Base-by-base conservation (phyloP, 768 basidiomycete species). In the Pulveroboletus sp. region DNA sequence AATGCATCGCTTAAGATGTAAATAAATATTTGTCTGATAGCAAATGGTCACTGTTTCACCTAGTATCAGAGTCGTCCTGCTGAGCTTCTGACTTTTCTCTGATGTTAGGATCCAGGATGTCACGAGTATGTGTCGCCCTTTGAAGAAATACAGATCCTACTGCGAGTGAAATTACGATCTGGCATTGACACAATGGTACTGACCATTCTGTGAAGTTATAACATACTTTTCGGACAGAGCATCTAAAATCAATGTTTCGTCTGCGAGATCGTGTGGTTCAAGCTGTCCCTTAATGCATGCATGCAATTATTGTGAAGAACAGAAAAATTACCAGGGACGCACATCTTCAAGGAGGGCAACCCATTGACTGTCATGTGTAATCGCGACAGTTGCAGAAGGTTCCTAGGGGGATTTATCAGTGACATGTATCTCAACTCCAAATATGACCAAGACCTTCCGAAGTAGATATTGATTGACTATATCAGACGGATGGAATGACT, bases 321-420 rank as follows among this genome's bases (percentile, higher is more conserved):
- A 34, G n/a, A 24, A n/a, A n/a, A n/a, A 39, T 2, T 14, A 16
- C n/a, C 4, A 20, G 34, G 35, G 27, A 42, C 34, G 3, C 20
- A 44, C 49, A 4, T 38, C 44, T 32, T 50, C 23, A 12, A 50
- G 43, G 8, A 50, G 31, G 17, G 31, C 29, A 20, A 16, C 19
- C 49, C 49, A 50, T 11, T 50, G 49, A 39, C 37, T 50, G 9
- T 50, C 49, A 19, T 50, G 43, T 24, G 49, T 44, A 5, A 50
- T 33, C 3, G 43, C 43, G 4, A 50, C 38, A 5, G 38, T 40
- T 5, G 49, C 42, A n/a, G 43, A 50, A 25, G 37, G 31, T 7
- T 33, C 32, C 46, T 47, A n/a, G 19, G 27, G 17, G 5, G 39
- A n/a, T 29, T 11, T 9, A 11, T 29, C 8, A 9, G 27, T 29